A percentile compares a stretch with the other conserved stretches of the same genome.
Evolutionary conservation across 805 yeast species (phyloP).

Genomic region (Kurtzmaniella fragi): DNA sequence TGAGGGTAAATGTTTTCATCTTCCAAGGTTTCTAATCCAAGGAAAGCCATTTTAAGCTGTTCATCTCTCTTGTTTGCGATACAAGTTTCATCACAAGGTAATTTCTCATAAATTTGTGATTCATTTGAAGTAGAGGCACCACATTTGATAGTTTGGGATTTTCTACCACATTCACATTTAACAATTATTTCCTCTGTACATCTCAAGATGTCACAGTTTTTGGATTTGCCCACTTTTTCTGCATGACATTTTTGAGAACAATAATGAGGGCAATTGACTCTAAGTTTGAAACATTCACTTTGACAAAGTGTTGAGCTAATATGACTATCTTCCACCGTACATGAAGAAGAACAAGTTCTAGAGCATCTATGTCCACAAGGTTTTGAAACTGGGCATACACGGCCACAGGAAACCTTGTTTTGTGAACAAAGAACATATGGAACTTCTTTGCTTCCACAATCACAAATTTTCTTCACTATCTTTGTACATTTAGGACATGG

Average conservation of each 20-base stretch:
- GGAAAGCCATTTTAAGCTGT: conserved; percentile 59
- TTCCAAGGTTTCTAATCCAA: conserved; percentile 1
- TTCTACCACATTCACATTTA: conserved; percentile 63
- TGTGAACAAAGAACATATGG: conserved; percentile 69
- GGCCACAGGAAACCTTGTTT: conserved; percentile 58
- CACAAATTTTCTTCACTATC: conserved; percentile 51
- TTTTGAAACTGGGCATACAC: conserved; percentile 25
- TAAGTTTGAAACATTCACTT: conserved; percentile 49
- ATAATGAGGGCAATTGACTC: conserved; percentile 60
- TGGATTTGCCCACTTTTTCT: conserved; percentile 27
- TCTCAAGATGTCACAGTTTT: conserved; percentile 45
- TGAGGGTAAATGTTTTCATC: conserved; percentile 40
- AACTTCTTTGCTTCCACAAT: conserved; percentile 52
- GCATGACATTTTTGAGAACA: conserved; percentile 64
- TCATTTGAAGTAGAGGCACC: conserved; percentile 39
- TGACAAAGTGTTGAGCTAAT: conserved; percentile 45
- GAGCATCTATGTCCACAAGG: conserved; percentile 46
- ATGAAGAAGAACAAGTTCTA: conserved; percentile 52
- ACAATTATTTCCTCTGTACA: conserved; percentile 50
- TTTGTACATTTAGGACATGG: conserved; percentile 75
- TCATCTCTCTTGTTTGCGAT: conserved; percentile 53
- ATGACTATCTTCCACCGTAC: conserved; percentile 59
- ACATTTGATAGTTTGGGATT: conserved; percentile 47
- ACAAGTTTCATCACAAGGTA: conserved; percentile 73
- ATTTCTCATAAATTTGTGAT: conserved; percentile 28